Conservation (phyloP, 2,329 filamentous ascomycete genomes). For the Cryoendolithus antarcticus region DNA sequence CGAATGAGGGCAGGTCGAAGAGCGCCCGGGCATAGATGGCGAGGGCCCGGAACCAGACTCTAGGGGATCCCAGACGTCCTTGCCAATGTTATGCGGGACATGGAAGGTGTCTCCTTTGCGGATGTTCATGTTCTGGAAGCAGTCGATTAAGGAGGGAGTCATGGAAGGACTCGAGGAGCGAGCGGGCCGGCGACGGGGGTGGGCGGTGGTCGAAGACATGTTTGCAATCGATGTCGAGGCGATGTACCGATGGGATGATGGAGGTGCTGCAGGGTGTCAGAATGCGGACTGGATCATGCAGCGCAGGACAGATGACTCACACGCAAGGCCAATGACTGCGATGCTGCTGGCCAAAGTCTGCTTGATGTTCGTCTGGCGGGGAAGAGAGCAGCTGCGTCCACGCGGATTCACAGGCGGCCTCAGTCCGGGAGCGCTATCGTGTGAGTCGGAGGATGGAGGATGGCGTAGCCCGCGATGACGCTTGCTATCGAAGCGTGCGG, state of each 20-base stretch:
- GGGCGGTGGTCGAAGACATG: slow-evolving; percentile 17
- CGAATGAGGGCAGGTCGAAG: slow-evolving; percentile 36
- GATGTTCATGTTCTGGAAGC: slow-evolving; percentile 31
- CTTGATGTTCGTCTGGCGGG: too few relatives aligned
- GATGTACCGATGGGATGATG: slow-evolving; percentile 1
- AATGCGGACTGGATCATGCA: not conserved
- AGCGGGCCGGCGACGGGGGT: slow-evolving; percentile 35
- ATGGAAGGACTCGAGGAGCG: slow-evolving; percentile 20
- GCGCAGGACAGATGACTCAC: slow-evolving; percentile 2
- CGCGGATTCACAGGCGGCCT: too few relatives aligned
- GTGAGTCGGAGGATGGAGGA: too few relatives aligned
- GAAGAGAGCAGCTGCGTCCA: too few relatives aligned
- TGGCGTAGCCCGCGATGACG: too few relatives aligned
- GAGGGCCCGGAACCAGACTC: slow-evolving; percentile 10
- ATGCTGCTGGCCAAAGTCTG: too few relatives aligned
- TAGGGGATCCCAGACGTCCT: slow-evolving; percentile 26
- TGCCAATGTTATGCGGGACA: slow-evolving; percentile 31
- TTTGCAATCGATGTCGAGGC: not conserved
- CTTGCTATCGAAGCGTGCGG: too few relatives aligned
- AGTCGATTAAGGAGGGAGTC: slow-evolving; percentile 25
- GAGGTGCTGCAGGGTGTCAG: not conserved
- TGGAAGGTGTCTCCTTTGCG: slow-evolving; percentile 39
- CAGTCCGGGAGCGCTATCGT: too few relatives aligned
- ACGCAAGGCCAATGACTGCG: not conserved
- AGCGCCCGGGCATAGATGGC: slow-evolving; percentile 34